Base-by-base conservation (phyloP, 2,329 filamentous ascomycete genomes). In the Monosporascus sp. region DNA sequence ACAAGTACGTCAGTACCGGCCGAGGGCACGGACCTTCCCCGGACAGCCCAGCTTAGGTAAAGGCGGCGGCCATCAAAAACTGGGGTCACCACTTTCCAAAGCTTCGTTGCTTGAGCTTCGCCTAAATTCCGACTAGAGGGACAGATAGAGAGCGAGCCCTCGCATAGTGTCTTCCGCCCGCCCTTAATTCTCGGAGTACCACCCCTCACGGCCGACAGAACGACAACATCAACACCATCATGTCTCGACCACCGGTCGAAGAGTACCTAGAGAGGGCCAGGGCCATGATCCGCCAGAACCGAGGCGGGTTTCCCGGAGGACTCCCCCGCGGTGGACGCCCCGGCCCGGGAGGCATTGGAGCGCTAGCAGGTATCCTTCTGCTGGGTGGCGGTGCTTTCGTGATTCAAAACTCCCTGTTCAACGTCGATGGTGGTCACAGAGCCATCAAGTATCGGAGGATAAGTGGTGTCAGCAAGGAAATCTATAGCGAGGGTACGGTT, bases 391-490 rank as follows among this genome's bases (percentile, higher is more conserved):
- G 77, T 46, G 70, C 74, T 53, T 67, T 79, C 63, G 58, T 84
- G 60, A 63, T 85, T 59, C 77, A 80, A 64, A 81, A 85, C 69
- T 80, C 84, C 45, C 77, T 87, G 5, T 87, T 87, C 78, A 87
- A 87, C 76, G 94, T 99, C 65, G 94, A 99, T 69, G 94, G 94
- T 86, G 94, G 94, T 77, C 94, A 97, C 74, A 87, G 94, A 70
- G 94, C 94, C 61, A 99, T 99, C 82, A 99, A 99, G 75, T 99
- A 99, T 78, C 91, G 88, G 65, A 87, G 92, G 71, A 67, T 96
- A 74, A 89, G 85, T 67, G 94, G 94, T 79, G 93, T 99, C 52
- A 87, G 89, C 80, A 92, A 92, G 77, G 91, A 97, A 68, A 99
- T 99, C 72, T 99, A 96, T 78, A 81, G 67, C 65, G 94, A 99